These are phyloP conservation scores for Phytophthora parvispora DNA, from an alignment of 352 stramenopile genomes.

Conservation along the genomic window DNA sequence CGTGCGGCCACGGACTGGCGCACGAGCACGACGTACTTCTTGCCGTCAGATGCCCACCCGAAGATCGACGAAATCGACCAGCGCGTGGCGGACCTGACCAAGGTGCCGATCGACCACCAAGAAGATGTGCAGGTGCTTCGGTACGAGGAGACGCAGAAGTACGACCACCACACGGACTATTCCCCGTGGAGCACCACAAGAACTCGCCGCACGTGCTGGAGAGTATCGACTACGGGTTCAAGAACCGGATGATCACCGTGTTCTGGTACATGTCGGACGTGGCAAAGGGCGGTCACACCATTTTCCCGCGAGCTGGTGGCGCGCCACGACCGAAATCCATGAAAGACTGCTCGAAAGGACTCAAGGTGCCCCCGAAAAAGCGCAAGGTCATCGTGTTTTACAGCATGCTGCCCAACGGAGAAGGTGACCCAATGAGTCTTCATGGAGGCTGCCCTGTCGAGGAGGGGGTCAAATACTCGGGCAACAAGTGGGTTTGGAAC, in stretches of 20 bases:
- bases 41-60: conserved; percentile 58
- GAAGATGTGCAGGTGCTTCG: conserved; percentile 82
- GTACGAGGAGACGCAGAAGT: conserved; percentile 82
- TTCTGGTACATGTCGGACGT: conserved; percentile 93
- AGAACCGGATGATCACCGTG: conserved; percentile 89
- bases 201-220: conserved; percentile 59
- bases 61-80: conserved; percentile 68
- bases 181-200: conserved; percentile 51
- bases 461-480: conserved; percentile 82
- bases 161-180: conserved; percentile 86
- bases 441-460: conserved; percentile 81
- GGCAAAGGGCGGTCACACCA: conserved; percentile 79
- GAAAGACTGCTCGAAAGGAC: conserved; percentile 70
- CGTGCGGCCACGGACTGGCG: conserved; percentile 77
- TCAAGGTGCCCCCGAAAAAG: conserved; percentile 79
- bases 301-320: conserved; percentile 76
- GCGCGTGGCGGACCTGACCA: conserved; percentile 70
- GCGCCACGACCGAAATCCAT: conserved; percentile 51
- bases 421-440: conserved; percentile 76
- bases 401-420: conserved; percentile 79
- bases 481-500: conserved; percentile 91
- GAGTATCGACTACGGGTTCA: conserved; percentile 72
- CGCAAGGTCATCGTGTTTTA: conserved; percentile 90
- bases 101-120: conserved; percentile 65
- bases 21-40: conserved; percentile 86